A percentile compares a stretch with the other conserved stretches of the same genome.
These are phyloP conservation scores for Lenzites betulinus DNA, from an alignment of 768 basidiomycete species.

Conservation along the genomic window DNA sequence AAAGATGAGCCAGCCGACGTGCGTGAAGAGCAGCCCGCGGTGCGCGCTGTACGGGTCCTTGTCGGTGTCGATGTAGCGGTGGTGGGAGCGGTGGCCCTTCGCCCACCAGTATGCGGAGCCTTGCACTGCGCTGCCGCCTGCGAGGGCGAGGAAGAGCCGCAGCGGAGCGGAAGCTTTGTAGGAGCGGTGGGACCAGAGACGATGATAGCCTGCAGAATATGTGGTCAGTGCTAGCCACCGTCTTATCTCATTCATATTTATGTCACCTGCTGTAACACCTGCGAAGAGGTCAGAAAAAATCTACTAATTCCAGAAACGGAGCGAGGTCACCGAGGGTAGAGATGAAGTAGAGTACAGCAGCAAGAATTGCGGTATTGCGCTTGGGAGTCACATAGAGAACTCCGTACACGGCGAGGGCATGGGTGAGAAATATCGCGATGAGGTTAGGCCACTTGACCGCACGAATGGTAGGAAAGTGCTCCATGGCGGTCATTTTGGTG, in stretches of 20 bases:
- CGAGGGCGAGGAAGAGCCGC: conserved; percentile 82
- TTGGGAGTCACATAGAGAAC: conserved; percentile 62
- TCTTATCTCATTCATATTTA: not conserved
- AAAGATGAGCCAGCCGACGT: conserved; percentile 91
- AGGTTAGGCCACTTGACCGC: conserved; percentile 81
- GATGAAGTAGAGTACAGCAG: conserved; percentile 69
- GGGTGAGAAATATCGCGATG: conserved; percentile 70
- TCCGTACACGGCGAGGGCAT: conserved; percentile 73
- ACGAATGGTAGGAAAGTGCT: not conserved
- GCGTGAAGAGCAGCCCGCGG: conserved; percentile 83
- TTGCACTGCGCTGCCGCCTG: conserved; percentile 90
- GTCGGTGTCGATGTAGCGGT: conserved; percentile 95
- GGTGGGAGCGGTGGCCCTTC: conserved; percentile 95
- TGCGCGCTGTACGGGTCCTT: conserved; percentile 95
- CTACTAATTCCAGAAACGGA: not conserved
- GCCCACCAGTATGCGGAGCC: conserved; percentile 99
- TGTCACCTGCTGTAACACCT: conserved; percentile 4
- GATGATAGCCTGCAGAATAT: conserved; percentile 77
- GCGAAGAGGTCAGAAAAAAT: not conserved
- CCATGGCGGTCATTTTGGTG: not conserved
- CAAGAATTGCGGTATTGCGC: conserved; percentile 71
- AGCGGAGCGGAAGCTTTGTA: conserved; percentile 89
- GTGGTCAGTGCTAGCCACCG: conserved; percentile 21
- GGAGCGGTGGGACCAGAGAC: conserved; percentile 93
- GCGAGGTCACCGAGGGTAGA: conserved; percentile 75